These are phyloP conservation scores for Lodderomyces elongisporus DNA, from an alignment of 1,139 yeast genomes.

Conservation along the genomic window DNA sequence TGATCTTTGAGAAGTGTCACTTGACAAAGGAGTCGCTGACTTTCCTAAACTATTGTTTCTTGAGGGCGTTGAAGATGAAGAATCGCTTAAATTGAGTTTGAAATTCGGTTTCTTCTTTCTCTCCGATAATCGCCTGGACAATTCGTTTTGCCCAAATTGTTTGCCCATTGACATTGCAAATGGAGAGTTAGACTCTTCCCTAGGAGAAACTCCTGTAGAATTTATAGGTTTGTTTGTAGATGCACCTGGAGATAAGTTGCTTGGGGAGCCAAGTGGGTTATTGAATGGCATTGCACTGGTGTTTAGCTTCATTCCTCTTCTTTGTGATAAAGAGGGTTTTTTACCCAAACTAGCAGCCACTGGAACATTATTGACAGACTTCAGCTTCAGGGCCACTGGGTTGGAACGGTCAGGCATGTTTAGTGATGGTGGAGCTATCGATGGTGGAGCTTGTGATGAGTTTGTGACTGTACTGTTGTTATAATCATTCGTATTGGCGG, in stretches of 20 bases:
- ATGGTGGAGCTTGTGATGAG: constrained; percentile 8
- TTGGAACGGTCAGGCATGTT: background rate
- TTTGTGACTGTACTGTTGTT: constrained; percentile 10
- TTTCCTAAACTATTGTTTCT: constrained; percentile 8
- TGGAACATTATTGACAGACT: background rate
- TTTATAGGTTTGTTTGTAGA: constrained; percentile 1
- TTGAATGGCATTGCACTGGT: constrained; percentile 30
- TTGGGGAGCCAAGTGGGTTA: constrained; percentile 7
- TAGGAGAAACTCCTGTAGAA: constrained; percentile 1
- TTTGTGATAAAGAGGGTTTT: constrained; percentile 52
- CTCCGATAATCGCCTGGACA: constrained; percentile 34
- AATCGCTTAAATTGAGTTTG: constrained; percentile 28
- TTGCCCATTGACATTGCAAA: constrained; percentile 5
- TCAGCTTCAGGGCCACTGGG: background rate
- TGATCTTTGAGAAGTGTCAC: constrained; percentile 4
- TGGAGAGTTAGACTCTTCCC: constrained; percentile 1
- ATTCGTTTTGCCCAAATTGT: constrained; percentile 24
- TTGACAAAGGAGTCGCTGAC: background rate
- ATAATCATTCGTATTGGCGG: background rate
- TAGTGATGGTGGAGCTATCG: constrained; percentile 1
- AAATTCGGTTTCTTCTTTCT: constrained; percentile 37
- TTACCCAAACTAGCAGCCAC: constrained; percentile 11
- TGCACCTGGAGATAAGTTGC: constrained; percentile 4
- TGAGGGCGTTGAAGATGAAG: constrained; percentile 8
- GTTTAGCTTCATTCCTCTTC: constrained; percentile 53